Evolutionary conservation across 78 protist genomes (phyloP), one percentile per base, ranked within the genome.

Genomic region (Planoprotostelium fungivorum): DNA sequence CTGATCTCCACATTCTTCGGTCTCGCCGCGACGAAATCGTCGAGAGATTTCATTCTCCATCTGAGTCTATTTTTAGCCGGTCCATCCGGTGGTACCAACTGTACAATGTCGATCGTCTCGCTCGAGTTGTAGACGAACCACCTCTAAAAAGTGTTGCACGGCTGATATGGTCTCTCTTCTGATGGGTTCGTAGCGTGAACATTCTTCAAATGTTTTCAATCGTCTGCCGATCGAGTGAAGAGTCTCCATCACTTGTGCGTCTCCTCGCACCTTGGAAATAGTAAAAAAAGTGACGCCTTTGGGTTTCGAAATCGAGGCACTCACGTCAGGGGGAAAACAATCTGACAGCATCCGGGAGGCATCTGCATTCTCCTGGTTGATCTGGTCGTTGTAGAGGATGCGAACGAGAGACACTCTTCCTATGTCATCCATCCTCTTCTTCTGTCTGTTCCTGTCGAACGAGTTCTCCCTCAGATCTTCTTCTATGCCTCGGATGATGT

Each of bases 1-100:
- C 87, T 85, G 35, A 85, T 35, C 37, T 85, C 63, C 16, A 37
- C 37, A 36, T 85, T 85, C 16, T 85, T 85, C 37, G 36, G 63
- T 16, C 5, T 5, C 29, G 5, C 16, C 29, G 5, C 5, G 36
- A 85, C 16, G 87, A 25, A 85, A 5, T 85, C 87, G 16, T 85
- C 37, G 29, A 85, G 16, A 5, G 16, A 37, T 85, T 37, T 37
- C 16, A 25, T 85, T 16, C 87, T 85, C 34, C 5, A 25, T 85
- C 87, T 35, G 36, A 85, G 87, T 85, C 37, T 85, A 85, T 85
- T 35, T 16, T 85, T 51, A 51, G 16, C 73, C 73, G 73, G 31
- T 16, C 73, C 73, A 5, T 51, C 73, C 73, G 73, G 73, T 51
- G 73, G 5, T 16, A 51, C 73, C 73, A 25, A 16, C 16, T 16